A percentile compares a stretch with the other conserved stretches of the same genome.
phyloP scores from a whole-genome alignment of 768 basidiomycete species.

The Auricularia sp. region DNA sequence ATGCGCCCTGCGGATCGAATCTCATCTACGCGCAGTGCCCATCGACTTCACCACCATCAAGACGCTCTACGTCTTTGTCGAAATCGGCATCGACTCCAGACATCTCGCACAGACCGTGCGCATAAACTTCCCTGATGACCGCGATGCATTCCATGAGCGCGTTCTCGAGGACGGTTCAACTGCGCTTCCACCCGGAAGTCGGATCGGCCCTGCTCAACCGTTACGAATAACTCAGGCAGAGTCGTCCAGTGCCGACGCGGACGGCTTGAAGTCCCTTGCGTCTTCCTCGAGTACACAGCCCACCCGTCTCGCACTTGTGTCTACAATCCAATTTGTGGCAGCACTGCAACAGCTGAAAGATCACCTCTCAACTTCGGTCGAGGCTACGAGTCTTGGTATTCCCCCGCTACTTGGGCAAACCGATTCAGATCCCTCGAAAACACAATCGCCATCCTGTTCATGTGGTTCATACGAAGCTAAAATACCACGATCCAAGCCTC shows the following conservation, averaged over 20 bases:
- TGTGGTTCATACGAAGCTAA: constrained; percentile 59
- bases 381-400: constrained; percentile 4
- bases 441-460: constrained; percentile 30
- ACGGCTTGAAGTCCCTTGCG: neutral
- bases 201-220: constrained; percentile 29
- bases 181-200: constrained; percentile 39
- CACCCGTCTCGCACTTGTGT: constrained; percentile 83
- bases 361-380: constrained; percentile 42
- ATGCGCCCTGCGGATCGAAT: neutral
- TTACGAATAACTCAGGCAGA: constrained; percentile 51
- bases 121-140: constrained; percentile 77
- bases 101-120: constrained; percentile 82
- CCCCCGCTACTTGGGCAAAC: neutral
- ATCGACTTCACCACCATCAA: constrained; percentile 90
- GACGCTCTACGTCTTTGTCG: constrained; percentile 95
- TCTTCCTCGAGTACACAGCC: constrained; percentile 16
- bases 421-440: constrained; percentile 1
- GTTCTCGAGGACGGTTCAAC: constrained; percentile 43
- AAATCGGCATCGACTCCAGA: constrained; percentile 81
- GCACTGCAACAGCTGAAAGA: constrained; percentile 82
- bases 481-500: constrained; percentile 81
- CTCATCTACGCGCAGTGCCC: constrained; percentile 50
- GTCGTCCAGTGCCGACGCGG: neutral
- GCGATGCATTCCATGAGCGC: constrained; percentile 51
- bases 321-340: constrained; percentile 95